A percentile compares a stretch with the other conserved stretches of the same genome.
phyloP scores from a whole-genome alignment of 148 eudicot genomes.

The Pouteria glomerata region DNA sequence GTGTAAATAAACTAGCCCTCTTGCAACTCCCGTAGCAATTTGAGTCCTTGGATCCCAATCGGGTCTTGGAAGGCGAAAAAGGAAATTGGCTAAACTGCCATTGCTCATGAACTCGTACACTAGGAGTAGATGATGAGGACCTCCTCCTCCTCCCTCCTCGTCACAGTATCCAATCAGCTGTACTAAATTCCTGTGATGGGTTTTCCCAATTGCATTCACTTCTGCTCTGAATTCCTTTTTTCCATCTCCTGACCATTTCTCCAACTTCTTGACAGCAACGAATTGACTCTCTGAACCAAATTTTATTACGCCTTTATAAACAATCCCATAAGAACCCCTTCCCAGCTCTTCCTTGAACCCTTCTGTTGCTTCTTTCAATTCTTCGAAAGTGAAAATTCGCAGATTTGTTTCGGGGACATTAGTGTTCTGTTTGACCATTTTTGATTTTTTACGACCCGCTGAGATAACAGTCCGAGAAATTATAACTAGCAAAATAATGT shows the following conservation, averaged over 20 bases:
- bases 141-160: too few relatives aligned
- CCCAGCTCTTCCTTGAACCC: slow-evolving; percentile 17
- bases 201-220: slow-evolving; percentile 12
- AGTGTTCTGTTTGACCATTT: not conserved
- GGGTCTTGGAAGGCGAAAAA: slow-evolving; percentile 6
- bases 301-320: slow-evolving; percentile 10
- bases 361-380: slow-evolving; percentile 9
- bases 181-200: slow-evolving; percentile 16
- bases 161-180: slow-evolving; percentile 12
- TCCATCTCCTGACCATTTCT: slow-evolving; percentile 10
- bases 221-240: slow-evolving; percentile 18
- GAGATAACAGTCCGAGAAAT: not conserved
- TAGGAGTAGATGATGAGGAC: slow-evolving; percentile 8
- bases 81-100: slow-evolving; percentile 10
- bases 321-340: slow-evolving; percentile 14
- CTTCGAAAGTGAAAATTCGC: slow-evolving; percentile 7
- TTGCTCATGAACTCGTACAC: slow-evolving; percentile 15
- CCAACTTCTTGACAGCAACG: slow-evolving; percentile 14
- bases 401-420: slow-evolving; percentile 1
- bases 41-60: slow-evolving; percentile 5
- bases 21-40: slow-evolving; percentile 14
- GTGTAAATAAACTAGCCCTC: slow-evolving; percentile 17
- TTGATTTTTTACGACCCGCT: not conserved
- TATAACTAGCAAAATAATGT: not conserved
- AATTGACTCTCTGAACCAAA: not conserved